These are phyloP conservation scores for Boletus rufocinnamomeus DNA, from an alignment of 768 basidiomycete species.

Conservation along the genomic window DNA sequence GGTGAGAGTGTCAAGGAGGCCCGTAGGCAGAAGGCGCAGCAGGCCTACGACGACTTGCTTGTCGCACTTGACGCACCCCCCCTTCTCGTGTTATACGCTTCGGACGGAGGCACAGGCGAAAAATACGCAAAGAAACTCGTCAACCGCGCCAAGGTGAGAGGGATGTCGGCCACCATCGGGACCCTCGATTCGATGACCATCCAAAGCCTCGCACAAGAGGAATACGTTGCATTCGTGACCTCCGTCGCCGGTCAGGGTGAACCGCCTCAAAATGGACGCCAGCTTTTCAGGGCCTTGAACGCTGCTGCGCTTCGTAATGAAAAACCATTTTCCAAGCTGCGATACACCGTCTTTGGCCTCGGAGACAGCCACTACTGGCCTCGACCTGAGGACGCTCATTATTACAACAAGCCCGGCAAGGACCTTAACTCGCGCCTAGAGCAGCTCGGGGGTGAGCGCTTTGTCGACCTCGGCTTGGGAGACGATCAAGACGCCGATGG, in stretches of 20 bases:
- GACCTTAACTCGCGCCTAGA: slow-evolving; percentile 83
- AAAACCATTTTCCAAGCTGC: slow-evolving; percentile 60
- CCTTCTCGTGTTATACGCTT: slow-evolving; percentile 87
- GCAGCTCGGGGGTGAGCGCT: slow-evolving; percentile 75
- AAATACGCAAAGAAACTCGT: slow-evolving; percentile 91
- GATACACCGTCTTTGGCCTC: slow-evolving; percentile 88
- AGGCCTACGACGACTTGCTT: slow-evolving; percentile 82
- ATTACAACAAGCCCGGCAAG: slow-evolving; percentile 96
- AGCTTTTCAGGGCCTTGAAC: slow-evolving; percentile 83
- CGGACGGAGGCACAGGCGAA: slow-evolving; percentile 94
- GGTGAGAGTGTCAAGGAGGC: slow-evolving; percentile 86
- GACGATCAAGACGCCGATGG: slow-evolving; percentile 99
- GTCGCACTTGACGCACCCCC: slow-evolving; percentile 87
- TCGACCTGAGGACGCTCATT: slow-evolving; percentile 92
- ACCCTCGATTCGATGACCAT: slow-evolving; percentile 82
- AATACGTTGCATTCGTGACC: slow-evolving; percentile 81
- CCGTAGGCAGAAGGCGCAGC: slow-evolving; percentile 76
- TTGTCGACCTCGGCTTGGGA: slow-evolving; percentile 79
- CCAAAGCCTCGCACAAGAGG: slow-evolving; percentile 72
- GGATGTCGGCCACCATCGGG: slow-evolving; percentile 71
- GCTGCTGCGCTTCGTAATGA: slow-evolving; percentile 55
- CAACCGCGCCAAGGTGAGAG: slow-evolving; percentile 79
- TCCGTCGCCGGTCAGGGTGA: slow-evolving; percentile 97
- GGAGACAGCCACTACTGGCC: slow-evolving; percentile 99
- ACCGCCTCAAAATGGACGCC: slow-evolving; percentile 93